Evolutionary conservation across 164 flowering plant species (phyloP).

Genomic region (Macadamia integrifolia): DNA sequence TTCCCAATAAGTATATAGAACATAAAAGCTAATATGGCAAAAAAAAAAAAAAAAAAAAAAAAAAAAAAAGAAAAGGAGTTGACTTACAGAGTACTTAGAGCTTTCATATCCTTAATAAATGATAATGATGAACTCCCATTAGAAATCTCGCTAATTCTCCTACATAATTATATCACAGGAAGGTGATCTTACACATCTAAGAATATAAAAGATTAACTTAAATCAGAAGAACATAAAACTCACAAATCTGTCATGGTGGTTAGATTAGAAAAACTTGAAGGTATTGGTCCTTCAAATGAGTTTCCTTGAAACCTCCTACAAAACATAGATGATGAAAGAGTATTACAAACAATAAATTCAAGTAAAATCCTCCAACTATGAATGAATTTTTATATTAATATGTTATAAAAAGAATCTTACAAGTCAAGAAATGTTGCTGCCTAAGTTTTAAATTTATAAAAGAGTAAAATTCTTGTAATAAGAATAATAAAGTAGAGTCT

Average conservation of each 20-base stretch:
- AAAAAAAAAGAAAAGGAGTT: not conserved
- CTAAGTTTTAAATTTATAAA: too few relatives aligned
- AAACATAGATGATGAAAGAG: not conserved
- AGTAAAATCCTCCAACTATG: too few relatives aligned
- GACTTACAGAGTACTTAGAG: conserved; percentile 47
- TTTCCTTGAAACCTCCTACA: conserved; percentile 69
- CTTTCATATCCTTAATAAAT: conserved; percentile 47
- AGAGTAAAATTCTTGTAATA: too few relatives aligned
- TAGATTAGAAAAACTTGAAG: conserved; percentile 48
- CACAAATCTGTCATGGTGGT: conserved; percentile 56
- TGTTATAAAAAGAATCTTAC: too few relatives aligned
- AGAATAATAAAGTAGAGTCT: too few relatives aligned
- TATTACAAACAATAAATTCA: too few relatives aligned
- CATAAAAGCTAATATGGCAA: not conserved
- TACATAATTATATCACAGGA: conserved; percentile 10
- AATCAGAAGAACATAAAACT: conserved; percentile 19
- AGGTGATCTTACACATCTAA: too few relatives aligned
- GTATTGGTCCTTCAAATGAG: conserved; percentile 69
- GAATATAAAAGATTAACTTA: not conserved
- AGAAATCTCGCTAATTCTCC: conserved; percentile 62
- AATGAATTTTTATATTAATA: too few relatives aligned
- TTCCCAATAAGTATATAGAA: too few relatives aligned
- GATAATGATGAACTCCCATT: conserved; percentile 59
- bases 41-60: too few relatives aligned
- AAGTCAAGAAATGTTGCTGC: too few relatives aligned